Conservation (phyloP, 139 green algal species). For the Chlorella sp. region DNA sequence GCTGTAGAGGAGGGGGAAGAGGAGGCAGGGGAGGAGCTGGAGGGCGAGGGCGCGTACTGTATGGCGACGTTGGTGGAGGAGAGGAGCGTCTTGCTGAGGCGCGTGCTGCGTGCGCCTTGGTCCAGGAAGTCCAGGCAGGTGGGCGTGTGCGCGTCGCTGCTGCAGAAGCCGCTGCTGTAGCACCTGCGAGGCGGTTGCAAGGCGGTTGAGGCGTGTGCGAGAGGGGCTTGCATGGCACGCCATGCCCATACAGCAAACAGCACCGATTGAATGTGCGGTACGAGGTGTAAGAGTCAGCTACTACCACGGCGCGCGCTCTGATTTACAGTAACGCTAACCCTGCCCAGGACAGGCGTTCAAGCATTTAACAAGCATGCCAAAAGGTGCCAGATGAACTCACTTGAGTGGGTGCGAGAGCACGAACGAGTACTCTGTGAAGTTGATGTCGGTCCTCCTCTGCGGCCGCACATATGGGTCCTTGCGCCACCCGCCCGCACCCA, state of each 20-base stretch:
- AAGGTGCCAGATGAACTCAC: constrained; percentile 17
- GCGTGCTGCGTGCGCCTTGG: not conserved
- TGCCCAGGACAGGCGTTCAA: not conserved
- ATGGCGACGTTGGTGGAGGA: not conserved
- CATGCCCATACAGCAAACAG: too few relatives aligned
- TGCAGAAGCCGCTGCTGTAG: not conserved
- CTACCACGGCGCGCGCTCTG: too few relatives aligned
- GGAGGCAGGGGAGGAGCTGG: too few relatives aligned
- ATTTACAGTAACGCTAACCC: too few relatives aligned
- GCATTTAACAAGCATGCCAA: not conserved
- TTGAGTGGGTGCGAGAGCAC: constrained; percentile 43
- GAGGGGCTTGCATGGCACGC: not conserved
- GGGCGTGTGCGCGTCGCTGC: not conserved
- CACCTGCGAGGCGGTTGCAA: not conserved
- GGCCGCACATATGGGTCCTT: constrained; percentile 18
- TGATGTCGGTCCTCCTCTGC: constrained; percentile 41
- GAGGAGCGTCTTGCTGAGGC: not conserved
- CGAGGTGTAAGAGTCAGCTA: too few relatives aligned
- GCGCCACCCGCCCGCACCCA: too few relatives aligned
- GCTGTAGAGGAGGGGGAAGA: too few relatives aligned
- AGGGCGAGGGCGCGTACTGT: not conserved
- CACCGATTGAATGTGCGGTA: too few relatives aligned
- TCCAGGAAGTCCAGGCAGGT: not conserved
- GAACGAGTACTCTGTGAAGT: constrained; percentile 51
- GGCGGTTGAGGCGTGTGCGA: not conserved